Base-by-base conservation (phyloP, 495 filamentous ascomycete species). In the Parathielavia appendiculata region DNA sequence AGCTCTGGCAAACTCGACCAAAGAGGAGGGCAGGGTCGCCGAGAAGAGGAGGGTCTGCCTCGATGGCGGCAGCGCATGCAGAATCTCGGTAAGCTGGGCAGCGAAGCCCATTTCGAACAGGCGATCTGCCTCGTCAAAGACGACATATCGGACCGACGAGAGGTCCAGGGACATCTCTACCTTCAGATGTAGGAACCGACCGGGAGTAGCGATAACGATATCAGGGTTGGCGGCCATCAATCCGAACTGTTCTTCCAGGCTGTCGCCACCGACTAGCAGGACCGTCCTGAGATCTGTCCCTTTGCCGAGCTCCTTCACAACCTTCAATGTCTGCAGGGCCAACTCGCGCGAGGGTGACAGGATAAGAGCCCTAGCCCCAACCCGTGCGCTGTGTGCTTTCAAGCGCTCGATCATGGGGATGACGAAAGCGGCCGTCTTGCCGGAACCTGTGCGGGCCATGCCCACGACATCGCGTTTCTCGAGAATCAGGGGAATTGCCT, bases 31-130 rank as follows among this genome's bases (percentile, higher is more conserved):
- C 32, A 98, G 77, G 0, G 93, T 98, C 1, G 93, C 93, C 2
- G 95, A 97, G 69, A 96, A 97, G 16, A 98, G 78, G 17, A 97
- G 79, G 1, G 92, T 98, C 65, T 98, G 93, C 23, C 95, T 81
- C 39, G 84, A 85, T 8, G 83, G 70, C 8, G 93, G 93, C 38
- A 98, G 77, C 2, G 90, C 86, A 69, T 96, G 85, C 45, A 97
- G 73, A 79, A 98, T 97, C 71, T 98, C 95, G 3, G 86, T 87
- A 47, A 98, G 78, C 68, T 98, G 95, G 8, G 87, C 83, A 17
- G 90, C 90, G 70, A 98, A 98, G 59, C 93, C 93, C 90, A 97
- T 95, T 72, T 98, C 93, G 72, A 97, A 98, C 3, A 98, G 77
- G 48, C 93, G 80, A 77, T 98, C 93, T 14, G 93, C 93, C 68